Evolutionary conservation across 2,329 filamentous ascomycete species (phyloP).

Genomic region (Huntiella omanensis): DNA sequence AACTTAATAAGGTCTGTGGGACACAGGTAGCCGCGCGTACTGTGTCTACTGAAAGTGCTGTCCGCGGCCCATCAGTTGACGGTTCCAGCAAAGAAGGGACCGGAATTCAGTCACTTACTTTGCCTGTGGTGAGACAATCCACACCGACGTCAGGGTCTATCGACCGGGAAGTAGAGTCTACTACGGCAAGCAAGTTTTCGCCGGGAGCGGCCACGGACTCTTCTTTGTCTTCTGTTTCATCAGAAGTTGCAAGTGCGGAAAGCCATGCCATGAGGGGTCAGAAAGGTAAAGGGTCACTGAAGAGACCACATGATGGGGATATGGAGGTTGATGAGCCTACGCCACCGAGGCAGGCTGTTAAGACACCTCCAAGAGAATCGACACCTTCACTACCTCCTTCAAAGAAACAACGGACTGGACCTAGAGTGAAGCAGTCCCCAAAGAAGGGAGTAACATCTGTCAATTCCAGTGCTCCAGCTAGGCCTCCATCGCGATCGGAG

Average conservation of each 20-base stretch:
- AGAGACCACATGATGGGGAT: constrained; percentile 35
- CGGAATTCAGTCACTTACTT: constrained; percentile 6
- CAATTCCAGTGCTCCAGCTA: constrained; percentile 41
- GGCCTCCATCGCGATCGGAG: constrained; percentile 28
- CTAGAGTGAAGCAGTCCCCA: constrained; percentile 54
- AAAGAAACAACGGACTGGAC: constrained; percentile 42
- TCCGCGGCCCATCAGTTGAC: constrained; percentile 15
- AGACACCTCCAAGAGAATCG: constrained; percentile 37
- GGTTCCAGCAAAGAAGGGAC: neutral
- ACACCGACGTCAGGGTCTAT: neutral
- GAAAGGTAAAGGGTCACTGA: constrained; percentile 23
- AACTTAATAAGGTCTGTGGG: constrained; percentile 7
- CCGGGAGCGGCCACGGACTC: neutral
- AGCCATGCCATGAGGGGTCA: neutral
- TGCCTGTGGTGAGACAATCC: constrained; percentile 1
- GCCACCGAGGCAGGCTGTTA: constrained; percentile 28
- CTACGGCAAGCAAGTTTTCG: constrained; percentile 3
- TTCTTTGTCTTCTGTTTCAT: constrained; percentile 5
- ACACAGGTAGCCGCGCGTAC: constrained; percentile 17
- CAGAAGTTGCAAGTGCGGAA: neutral
- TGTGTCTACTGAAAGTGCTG: constrained; percentile 21
- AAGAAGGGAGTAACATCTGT: constrained; percentile 56
- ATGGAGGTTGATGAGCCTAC: constrained; percentile 29
- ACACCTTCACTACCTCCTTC: constrained; percentile 37
- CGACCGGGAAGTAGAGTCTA: constrained; percentile 3